Percentiles rank a stretch among this genome's conserved stretches.
Evolutionary conservation across 2,329 filamentous ascomycete genomes (phyloP).

Genomic region (Microcyclospora pomicola): DNA sequence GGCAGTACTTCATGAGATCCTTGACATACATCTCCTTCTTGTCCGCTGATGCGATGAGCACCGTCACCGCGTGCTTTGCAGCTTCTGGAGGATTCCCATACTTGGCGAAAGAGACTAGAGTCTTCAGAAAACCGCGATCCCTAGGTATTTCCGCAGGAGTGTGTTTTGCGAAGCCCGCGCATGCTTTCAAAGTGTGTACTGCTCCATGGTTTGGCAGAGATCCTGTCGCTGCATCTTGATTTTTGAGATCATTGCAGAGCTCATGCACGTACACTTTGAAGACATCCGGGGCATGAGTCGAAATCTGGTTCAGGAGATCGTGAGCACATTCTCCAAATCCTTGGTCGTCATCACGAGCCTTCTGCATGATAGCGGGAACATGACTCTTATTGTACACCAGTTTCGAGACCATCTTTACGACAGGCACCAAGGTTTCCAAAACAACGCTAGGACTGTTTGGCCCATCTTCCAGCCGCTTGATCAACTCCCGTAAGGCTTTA

Average conservation of each 20-base stretch:
- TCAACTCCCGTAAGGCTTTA: constrained; percentile 79
- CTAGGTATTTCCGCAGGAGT: constrained; percentile 72
- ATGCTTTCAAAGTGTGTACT: constrained; percentile 88
- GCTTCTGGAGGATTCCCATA: constrained; percentile 69
- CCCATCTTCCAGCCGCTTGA: constrained; percentile 50
- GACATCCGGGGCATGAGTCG: constrained; percentile 72
- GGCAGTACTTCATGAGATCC: constrained; percentile 63
- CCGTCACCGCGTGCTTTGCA: constrained; percentile 86
- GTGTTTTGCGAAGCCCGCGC: constrained; percentile 76
- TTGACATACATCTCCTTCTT: constrained; percentile 74
- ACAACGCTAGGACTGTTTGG: constrained; percentile 45
- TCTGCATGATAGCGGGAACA: constrained; percentile 76
- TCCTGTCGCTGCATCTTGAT: constrained; percentile 59
- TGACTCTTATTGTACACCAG: constrained; percentile 92
- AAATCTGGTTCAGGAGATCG: constrained; percentile 84
- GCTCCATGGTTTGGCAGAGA: constrained; percentile 56
- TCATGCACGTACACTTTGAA: constrained; percentile 89
- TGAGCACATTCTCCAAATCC: constrained; percentile 68
- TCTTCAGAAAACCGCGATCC: constrained; percentile 67
- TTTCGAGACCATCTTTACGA: constrained; percentile 71
- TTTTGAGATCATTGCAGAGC: constrained; percentile 72
- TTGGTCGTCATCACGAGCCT: constrained; percentile 69
- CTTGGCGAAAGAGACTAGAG: constrained; percentile 69
- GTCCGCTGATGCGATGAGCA: constrained; percentile 65
- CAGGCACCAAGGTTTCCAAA: constrained; percentile 64